phyloP scores from a whole-genome alignment of 352 stramenopile species.

The Peronospora belbahrii region DNA sequence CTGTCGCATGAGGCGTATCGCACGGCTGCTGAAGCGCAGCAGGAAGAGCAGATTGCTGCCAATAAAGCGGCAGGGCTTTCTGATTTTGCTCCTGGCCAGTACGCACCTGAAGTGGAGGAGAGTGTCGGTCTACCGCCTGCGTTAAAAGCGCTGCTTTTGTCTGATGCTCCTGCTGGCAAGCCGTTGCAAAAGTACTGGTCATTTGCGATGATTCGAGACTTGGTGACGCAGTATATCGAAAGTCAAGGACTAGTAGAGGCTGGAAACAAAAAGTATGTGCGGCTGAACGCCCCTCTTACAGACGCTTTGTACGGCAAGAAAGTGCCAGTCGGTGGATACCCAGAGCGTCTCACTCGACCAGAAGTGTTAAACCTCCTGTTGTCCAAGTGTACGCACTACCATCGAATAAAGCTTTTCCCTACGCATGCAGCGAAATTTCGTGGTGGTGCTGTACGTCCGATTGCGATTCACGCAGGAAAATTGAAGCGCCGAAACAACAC shows the following conservation, averaged over 20 bases:
- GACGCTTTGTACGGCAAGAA: slow-evolving; percentile 76
- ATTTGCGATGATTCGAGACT: slow-evolving; percentile 41
- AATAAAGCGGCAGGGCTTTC: slow-evolving; percentile 31
- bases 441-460: slow-evolving; percentile 44
- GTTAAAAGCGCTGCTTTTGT: slow-evolving; percentile 46
- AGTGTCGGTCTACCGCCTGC: slow-evolving; percentile 48
- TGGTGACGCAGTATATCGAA: slow-evolving; percentile 58
- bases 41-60: slow-evolving; percentile 34
- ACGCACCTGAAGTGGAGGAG: slow-evolving; percentile 59
- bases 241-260: slow-evolving; percentile 43
- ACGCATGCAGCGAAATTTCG: slow-evolving; percentile 58
- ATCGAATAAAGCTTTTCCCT: slow-evolving; percentile 62
- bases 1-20: slow-evolving; percentile 42
- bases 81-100: slow-evolving; percentile 50
- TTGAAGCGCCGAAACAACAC: slow-evolving; percentile 70
- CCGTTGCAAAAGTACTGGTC: slow-evolving; percentile 48
- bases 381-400: slow-evolving; percentile 58
- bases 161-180: slow-evolving; percentile 10
- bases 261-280: slow-evolving; percentile 61
- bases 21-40: slow-evolving; percentile 45
- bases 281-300: slow-evolving; percentile 51
- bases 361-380: slow-evolving; percentile 48
- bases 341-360: slow-evolving; percentile 42
- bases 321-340: slow-evolving; percentile 44
- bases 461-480: slow-evolving; percentile 58